A percentile compares a stretch with the other conserved stretches of the same genome.
These are phyloP conservation scores for Aspergillus sparsus DNA, from an alignment of 495 filamentous ascomycete species.

Conservation along the genomic window DNA sequence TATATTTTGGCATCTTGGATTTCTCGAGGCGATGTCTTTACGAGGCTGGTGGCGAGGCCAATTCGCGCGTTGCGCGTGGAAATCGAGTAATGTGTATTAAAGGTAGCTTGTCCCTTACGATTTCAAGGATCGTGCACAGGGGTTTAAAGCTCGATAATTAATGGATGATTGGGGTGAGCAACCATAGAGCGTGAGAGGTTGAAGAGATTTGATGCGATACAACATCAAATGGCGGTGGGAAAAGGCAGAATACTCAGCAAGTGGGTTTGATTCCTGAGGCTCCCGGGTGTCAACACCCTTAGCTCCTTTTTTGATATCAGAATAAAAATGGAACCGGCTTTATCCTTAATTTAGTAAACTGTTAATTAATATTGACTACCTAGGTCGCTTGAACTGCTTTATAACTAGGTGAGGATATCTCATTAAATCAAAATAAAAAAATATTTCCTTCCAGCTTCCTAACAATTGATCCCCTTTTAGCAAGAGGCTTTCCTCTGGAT, in stretches of 20 bases:
- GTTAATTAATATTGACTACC: no score
- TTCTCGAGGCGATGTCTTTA: conserved; percentile 22
- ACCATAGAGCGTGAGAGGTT: neutral
- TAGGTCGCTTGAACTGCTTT: no score
- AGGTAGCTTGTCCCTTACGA: neutral
- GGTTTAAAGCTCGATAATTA: neutral
- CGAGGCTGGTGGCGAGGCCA: conserved; percentile 27
- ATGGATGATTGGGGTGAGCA: neutral
- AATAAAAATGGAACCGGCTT: no score
- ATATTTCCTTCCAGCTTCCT: no score
- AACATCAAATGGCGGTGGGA: conserved; percentile 12
- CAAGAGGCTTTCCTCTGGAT: no score
- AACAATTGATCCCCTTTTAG: no score
- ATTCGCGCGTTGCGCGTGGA: conserved; percentile 19
- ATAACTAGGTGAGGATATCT: no score
- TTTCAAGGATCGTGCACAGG: neutral
- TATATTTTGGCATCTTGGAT: conserved; percentile 78
- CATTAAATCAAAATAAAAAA: no score
- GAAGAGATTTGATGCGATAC: conserved; percentile 17
- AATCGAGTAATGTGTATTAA: neutral
- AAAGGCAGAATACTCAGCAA: conserved; percentile 12
- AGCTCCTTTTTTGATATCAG: no score
- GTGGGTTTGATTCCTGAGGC: conserved; percentile 1
- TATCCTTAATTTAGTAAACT: no score
- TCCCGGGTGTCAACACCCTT: no score